These are phyloP conservation scores for Pythium rhizo-oryzae DNA, from an alignment of 352 stramenopile genomes.

Conservation along the genomic window DNA sequence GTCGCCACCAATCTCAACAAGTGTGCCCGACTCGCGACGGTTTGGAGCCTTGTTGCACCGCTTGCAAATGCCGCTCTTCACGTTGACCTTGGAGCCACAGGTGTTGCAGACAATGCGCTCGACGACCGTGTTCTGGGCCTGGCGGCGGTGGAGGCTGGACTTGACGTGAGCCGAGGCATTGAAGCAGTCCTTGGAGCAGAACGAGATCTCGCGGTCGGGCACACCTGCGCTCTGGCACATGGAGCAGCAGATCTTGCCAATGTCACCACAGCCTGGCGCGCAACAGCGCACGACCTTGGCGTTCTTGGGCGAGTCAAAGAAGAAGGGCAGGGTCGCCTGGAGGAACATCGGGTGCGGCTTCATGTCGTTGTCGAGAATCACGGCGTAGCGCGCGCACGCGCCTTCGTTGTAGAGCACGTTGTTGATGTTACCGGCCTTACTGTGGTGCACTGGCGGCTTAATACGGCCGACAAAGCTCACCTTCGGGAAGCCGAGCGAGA, in stretches of 20 bases:
- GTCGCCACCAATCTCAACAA: slow-evolving; percentile 12
- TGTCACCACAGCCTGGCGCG: slow-evolving; percentile 35
- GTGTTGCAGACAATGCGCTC: slow-evolving; percentile 32
- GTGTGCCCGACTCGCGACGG: slow-evolving; percentile 34
- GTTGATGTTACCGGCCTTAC: slow-evolving; percentile 90
- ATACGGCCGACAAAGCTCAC: slow-evolving; percentile 78
- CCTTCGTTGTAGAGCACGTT: slow-evolving; percentile 86
- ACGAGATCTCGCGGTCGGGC: slow-evolving; percentile 44
- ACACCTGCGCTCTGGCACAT: slow-evolving; percentile 47
- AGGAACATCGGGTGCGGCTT: slow-evolving; percentile 79
- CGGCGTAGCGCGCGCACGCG: slow-evolving; percentile 69
- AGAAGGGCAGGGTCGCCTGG: slow-evolving; percentile 76
- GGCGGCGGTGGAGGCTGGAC: slow-evolving; percentile 41
- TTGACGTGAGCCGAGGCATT: slow-evolving; percentile 43
- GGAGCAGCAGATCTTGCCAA: slow-evolving; percentile 45
- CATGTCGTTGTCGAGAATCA: slow-evolving; percentile 87
- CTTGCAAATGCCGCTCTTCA: slow-evolving; percentile 40
- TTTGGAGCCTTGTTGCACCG: slow-evolving; percentile 32
- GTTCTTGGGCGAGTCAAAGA: slow-evolving; percentile 82
- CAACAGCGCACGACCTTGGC: slow-evolving; percentile 45
- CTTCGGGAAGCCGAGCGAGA: slow-evolving; percentile 57
- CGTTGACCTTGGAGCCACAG: slow-evolving; percentile 13
- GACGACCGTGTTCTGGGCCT: slow-evolving; percentile 42
- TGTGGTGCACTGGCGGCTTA: slow-evolving; percentile 80
- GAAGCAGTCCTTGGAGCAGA: slow-evolving; percentile 51